Evolutionary conservation across 495 filamentous ascomycete genomes (phyloP).

Genomic region (Viridothelium virens): DNA sequence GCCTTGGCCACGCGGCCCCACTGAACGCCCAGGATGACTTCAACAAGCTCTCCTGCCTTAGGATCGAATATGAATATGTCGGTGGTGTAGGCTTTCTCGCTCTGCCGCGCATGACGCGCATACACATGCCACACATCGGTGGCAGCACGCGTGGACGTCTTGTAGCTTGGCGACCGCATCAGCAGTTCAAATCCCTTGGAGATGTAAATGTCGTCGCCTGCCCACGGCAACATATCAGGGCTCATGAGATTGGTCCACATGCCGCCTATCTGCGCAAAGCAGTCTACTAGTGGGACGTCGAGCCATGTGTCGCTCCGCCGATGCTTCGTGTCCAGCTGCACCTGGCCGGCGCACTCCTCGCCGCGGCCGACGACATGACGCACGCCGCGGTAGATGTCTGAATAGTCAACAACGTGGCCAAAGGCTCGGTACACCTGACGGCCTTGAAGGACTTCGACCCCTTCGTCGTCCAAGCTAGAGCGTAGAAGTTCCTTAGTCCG

Average conservation of each 20-base stretch:
- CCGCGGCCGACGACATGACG: neutral
- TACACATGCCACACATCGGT: no score
- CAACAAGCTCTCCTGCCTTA: no score
- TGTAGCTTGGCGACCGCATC: no score
- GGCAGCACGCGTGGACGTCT: no score
- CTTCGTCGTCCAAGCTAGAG: neutral
- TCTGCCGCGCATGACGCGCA: no score
- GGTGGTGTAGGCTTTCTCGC: no score
- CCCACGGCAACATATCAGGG: neutral
- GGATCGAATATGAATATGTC: no score
- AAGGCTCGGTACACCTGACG: neutral
- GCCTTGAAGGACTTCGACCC: neutral
- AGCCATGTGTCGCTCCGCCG: neutral
- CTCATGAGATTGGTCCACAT: neutral
- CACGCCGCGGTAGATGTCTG: neutral
- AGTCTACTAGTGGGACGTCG: slow-evolving; percentile 28
- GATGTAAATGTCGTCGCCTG: slow-evolving; percentile 19
- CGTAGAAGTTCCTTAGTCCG: neutral
- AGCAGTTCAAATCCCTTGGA: slow-evolving; percentile 28
- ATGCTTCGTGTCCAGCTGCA: neutral
- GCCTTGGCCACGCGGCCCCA: no score
- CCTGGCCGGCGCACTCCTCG: neutral
- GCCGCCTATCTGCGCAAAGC: slow-evolving; percentile 24
- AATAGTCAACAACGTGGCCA: neutral
- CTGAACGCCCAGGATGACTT: no score